These are phyloP conservation scores for Rhizopogon salebrosus DNA, from an alignment of 768 basidiomycete species.

Conservation along the genomic window DNA sequence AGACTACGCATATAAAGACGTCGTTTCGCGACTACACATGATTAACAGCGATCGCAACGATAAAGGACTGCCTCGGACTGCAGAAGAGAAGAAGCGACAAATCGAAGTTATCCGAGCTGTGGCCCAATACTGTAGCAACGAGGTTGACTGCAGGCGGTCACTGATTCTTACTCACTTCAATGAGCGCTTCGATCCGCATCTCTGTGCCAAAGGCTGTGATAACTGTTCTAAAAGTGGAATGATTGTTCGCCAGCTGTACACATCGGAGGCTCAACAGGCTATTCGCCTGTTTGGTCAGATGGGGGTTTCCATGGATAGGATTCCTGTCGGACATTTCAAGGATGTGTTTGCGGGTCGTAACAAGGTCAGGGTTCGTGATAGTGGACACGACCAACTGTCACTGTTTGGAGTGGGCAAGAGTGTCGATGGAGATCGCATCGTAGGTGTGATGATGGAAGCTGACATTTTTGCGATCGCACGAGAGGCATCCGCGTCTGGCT, in stretches of 20 bases:
- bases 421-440: constrained; percentile 55
- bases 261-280: constrained; percentile 47
- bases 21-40: constrained; percentile 48
- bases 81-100: constrained; percentile 52
- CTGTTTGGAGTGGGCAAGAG: constrained; percentile 52
- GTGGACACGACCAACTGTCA: constrained; percentile 40
- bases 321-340: constrained; percentile 58
- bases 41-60: constrained; percentile 49
- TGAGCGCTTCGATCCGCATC: constrained; percentile 64
- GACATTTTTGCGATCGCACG: constrained; percentile 45
- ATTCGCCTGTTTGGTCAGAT: constrained; percentile 53
- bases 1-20: constrained; percentile 70
- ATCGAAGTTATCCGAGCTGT: constrained; percentile 62
- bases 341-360: constrained; percentile 65
- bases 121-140: constrained; percentile 74
- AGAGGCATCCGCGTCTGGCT: constrained; percentile 44
- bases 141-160: constrained; percentile 79
- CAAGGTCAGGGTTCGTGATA: constrained; percentile 37
- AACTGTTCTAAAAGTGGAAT: constrained; percentile 62
- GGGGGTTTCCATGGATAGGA: constrained; percentile 35
- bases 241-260: constrained; percentile 53
- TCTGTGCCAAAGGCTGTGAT: constrained; percentile 75
- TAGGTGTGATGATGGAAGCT: constrained; percentile 49
- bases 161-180: constrained; percentile 89
- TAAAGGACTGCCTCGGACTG: constrained; percentile 27